Evolutionary conservation across 345 rosid species (phyloP), one percentile per base, ranked within the genome.

Genomic region (Murraya koenigii): DNA sequence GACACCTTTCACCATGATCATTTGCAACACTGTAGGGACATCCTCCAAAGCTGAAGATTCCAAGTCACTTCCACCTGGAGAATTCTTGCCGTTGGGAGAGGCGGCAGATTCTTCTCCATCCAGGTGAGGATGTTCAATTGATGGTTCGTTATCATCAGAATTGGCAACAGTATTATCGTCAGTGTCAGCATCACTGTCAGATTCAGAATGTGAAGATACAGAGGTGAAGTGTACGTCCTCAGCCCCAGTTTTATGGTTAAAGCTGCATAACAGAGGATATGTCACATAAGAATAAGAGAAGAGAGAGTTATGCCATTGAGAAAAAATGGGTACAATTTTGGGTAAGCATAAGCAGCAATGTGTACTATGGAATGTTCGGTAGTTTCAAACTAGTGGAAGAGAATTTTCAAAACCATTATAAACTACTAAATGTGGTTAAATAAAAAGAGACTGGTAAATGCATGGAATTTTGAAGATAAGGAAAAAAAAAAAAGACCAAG

Each of bases 181-280:
- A 44, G 74, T 65, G 63, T 69, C 83, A 66, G 73, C 80, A 52
- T 78, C 70, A 70, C 88, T 66, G 23, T 85, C 92, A 35, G 91
- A 87, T 47, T 86, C 94, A 80, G 75, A 76, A 78, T 86, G 77
- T 41, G 90, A 85, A 69, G 88, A 80, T 8, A 81, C 83, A 77
- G 77, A 64, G 26, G 94, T 89, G 82, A 93, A 89, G 82, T 93
- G 97, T 33, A 92, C 97, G 77, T 95, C 97, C 81, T 93, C 97
- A 2, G 90, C 93, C 32, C 94, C 97, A 35, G 97, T 92, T 85
- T 90, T 95, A 90, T 93, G 98, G 81, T 95, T 95, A 82, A 93
- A 95, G 67, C 98, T 93, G 86, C 64, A 84, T 66, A 36, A 49
- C 49, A 77, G 20, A 41, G 38, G 28, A 67, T 5, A 38, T 15